Evolutionary conservation across 306 rosid genomes (phyloP).

Genomic region (Quercus glauca): DNA sequence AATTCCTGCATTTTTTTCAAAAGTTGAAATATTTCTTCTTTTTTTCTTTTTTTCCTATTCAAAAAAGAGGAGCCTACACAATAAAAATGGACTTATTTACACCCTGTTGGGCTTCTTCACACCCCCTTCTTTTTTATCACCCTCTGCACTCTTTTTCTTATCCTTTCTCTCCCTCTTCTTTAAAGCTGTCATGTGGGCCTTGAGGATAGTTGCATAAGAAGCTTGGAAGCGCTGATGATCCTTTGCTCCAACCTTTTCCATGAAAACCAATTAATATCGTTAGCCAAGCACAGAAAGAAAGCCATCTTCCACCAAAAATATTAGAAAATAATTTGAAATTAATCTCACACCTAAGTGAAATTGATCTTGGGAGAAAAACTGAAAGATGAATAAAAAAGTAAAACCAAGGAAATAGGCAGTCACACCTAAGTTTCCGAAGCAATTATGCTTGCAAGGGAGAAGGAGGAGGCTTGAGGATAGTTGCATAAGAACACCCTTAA

Average conservation of each 20-base stretch:
- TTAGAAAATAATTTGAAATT: not conserved
- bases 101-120: conserved; percentile 43
- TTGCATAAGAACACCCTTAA: no score
- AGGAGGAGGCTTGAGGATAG: no score
- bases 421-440: not conserved
- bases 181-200: conserved; percentile 95
- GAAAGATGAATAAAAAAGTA: no score
- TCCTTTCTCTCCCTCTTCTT: conserved; percentile 98
- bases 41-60: not conserved
- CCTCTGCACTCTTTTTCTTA: conserved; percentile 75
- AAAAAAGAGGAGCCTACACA: not conserved
- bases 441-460: not conserved
- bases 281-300: not conserved
- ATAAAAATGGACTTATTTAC: conserved; percentile 5
- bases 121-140: conserved; percentile 51
- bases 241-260: conserved; percentile 82
- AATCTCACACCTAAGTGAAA: not conserved
- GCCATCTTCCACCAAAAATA: no score
- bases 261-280: conserved; percentile 7
- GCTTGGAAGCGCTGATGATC: conserved; percentile 97
- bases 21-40: not conserved
- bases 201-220: conserved; percentile 89
- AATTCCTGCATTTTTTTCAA: not conserved
- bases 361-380: not conserved
- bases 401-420: no score